Evolutionary conservation across 257 asterid genomes (phyloP).

Genomic region (Plantago ovata): DNA sequence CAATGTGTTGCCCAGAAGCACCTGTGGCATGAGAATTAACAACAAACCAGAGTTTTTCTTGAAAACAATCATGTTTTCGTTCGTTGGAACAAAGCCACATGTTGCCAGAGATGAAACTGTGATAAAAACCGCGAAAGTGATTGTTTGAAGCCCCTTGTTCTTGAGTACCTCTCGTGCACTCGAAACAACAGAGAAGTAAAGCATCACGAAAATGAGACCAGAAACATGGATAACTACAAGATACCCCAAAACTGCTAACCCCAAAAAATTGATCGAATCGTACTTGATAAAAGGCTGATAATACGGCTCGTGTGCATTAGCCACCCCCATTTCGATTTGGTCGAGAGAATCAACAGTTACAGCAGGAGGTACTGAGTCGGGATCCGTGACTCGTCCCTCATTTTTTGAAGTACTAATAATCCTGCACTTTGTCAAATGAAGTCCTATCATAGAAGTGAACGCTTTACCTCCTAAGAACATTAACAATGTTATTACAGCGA

Average conservation of each 20-base stretch:
- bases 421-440: conserved; percentile 27
- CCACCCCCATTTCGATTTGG: conserved; percentile 26
- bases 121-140: conserved; percentile 46
- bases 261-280: conserved; percentile 38
- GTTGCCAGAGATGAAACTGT: conserved; percentile 52
- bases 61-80: conserved; percentile 68
- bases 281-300: conserved; percentile 17
- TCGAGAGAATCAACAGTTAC: conserved; percentile 8
- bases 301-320: not conserved
- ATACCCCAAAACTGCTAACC: conserved; percentile 34
- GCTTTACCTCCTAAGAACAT: conserved; percentile 69
- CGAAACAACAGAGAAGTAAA: conserved; percentile 29
- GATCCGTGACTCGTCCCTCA: conserved; percentile 21
- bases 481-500: conserved; percentile 36
- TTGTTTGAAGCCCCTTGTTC: conserved; percentile 36
- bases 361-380: conserved; percentile 12
- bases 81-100: conserved; percentile 67
- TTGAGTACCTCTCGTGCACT: conserved; percentile 35
- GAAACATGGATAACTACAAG: conserved; percentile 35
- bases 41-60: conserved; percentile 53
- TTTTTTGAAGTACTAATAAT: conserved; percentile 15
- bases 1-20: conserved; percentile 55
- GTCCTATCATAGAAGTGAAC: conserved; percentile 47
- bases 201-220: conserved; percentile 26
- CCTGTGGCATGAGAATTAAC: conserved; percentile 50